phyloP scores from a whole-genome alignment of 176 grass and related monocot genomes.

The Phoenix dactylifera region DNA sequence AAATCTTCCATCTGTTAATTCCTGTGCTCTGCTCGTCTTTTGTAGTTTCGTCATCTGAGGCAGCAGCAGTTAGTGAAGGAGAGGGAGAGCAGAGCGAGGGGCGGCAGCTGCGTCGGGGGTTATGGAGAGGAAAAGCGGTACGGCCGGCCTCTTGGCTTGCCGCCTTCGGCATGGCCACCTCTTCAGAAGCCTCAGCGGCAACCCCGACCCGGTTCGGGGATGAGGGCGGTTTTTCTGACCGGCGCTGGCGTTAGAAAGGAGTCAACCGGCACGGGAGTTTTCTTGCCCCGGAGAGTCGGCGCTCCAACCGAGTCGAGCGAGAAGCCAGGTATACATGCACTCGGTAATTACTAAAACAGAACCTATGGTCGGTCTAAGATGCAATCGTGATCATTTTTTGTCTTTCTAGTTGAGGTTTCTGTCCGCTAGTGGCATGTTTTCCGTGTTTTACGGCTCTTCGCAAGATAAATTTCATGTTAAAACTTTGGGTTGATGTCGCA shows the following conservation, averaged over 20 bases:
- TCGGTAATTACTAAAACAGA: not conserved
- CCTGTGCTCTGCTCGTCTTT: not conserved
- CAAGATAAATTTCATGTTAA: too few relatives aligned
- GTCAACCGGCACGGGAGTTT: slow-evolving; percentile 29
- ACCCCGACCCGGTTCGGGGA: not conserved
- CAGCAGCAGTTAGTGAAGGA: slow-evolving; percentile 22
- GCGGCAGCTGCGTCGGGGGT: too few relatives aligned
- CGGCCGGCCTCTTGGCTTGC: not conserved
- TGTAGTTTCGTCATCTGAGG: slow-evolving; percentile 24
- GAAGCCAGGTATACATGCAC: slow-evolving; percentile 8
- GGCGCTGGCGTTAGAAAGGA: slow-evolving; percentile 9
- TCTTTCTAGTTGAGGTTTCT: too few relatives aligned
- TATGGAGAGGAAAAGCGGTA: too few relatives aligned
- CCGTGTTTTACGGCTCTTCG: too few relatives aligned
- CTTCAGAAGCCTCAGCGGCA: not conserved
- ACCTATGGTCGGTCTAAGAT: not conserved
- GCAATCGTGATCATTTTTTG: too few relatives aligned
- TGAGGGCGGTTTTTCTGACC: slow-evolving; percentile 23
- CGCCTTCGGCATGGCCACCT: not conserved
- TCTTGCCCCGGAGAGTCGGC: slow-evolving; percentile 13
- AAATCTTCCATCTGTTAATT: too few relatives aligned
- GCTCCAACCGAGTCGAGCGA: slow-evolving; percentile 1
- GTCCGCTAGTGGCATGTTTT: too few relatives aligned
- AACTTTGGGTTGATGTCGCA: too few relatives aligned
- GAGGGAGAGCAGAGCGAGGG: not conserved